Evolutionary conservation across 352 stramenopile species (phyloP).

Genomic region (Phytopythium delawarense): DNA sequence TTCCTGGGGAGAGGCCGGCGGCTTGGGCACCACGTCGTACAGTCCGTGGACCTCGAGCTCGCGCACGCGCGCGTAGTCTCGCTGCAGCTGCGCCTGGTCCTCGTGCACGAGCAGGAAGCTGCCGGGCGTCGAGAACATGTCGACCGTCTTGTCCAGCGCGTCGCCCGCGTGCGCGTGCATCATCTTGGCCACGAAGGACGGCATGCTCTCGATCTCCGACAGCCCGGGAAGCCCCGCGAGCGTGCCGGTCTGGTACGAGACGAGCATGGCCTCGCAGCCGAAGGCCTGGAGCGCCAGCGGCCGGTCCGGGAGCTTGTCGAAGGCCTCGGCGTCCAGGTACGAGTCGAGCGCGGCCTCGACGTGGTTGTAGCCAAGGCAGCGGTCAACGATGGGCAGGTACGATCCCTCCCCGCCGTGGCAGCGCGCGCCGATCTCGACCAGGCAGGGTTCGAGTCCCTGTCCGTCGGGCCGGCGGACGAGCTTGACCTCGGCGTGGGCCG

Average conservation of each 20-base stretch:
- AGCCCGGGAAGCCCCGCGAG: conserved; percentile 82
- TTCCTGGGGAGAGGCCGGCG: conserved; percentile 3
- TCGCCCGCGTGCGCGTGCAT: conserved; percentile 70
- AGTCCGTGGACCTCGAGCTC: conserved; percentile 73
- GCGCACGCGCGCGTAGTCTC: conserved; percentile 83
- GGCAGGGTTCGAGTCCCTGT: conserved; percentile 57
- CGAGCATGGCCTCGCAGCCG: conserved; percentile 90
- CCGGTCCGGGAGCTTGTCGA: conserved; percentile 39
- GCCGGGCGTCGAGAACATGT: conserved; percentile 90
- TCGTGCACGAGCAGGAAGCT: conserved; percentile 82
- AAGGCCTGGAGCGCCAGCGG: conserved; percentile 71
- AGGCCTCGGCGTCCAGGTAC: conserved; percentile 76
- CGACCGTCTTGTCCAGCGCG: conserved; percentile 64
- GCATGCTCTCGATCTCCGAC: conserved; percentile 79
- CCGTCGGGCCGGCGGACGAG: conserved; percentile 34
- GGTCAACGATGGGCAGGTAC: conserved; percentile 87
- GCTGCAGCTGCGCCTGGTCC: conserved; percentile 63
- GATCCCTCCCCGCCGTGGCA: conserved; percentile 94
- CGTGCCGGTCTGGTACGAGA: conserved; percentile 84
- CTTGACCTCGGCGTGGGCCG: conserved; percentile 87
- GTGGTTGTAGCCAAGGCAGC: conserved; percentile 92
- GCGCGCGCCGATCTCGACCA: conserved; percentile 94
- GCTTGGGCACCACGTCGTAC: conserved; percentile 39
- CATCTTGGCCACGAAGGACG: conserved; percentile 80
- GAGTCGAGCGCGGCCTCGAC: conserved; percentile 87